A percentile compares a stretch with the other conserved stretches of the same genome.
Evolutionary conservation across 257 asterid species (phyloP).

Genomic region (Lantana camara): DNA sequence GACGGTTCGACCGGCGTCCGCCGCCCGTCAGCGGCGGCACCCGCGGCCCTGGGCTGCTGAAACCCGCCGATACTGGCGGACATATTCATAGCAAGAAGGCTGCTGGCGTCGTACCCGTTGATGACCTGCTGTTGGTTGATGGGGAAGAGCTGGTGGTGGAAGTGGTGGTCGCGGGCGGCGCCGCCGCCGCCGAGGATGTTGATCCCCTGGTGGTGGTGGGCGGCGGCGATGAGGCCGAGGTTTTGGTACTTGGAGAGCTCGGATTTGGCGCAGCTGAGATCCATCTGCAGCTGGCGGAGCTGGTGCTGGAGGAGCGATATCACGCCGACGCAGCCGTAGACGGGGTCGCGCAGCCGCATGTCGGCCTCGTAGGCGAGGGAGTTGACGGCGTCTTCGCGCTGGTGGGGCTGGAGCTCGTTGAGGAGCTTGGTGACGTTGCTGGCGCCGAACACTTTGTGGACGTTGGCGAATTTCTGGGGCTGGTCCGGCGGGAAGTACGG

Average conservation of each 20-base stretch:
- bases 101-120: slow-evolving; percentile 63
- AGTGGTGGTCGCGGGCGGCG: slow-evolving; percentile 40
- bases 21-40: slow-evolving; percentile 72
- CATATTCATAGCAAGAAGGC: slow-evolving; percentile 73
- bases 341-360: slow-evolving; percentile 82
- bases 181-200: slow-evolving; percentile 44
- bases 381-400: slow-evolving; percentile 75
- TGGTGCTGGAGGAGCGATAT: slow-evolving; percentile 79
- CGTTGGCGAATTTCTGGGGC: slow-evolving; percentile 73
- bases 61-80: slow-evolving; percentile 64
- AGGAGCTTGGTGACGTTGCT: slow-evolving; percentile 77
- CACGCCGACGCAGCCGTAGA: slow-evolving; percentile 83
- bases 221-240: slow-evolving; percentile 42
- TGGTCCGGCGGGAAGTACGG: slow-evolving; percentile 82
- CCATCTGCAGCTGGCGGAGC: slow-evolving; percentile 78
- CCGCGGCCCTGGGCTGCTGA: slow-evolving; percentile 71
- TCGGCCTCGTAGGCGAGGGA: slow-evolving; percentile 75
- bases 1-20: slow-evolving; percentile 87
- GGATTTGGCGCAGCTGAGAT: slow-evolving; percentile 73
- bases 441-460: slow-evolving; percentile 75
- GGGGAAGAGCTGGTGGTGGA: slow-evolving; percentile 64
- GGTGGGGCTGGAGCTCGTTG: slow-evolving; percentile 72
- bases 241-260: slow-evolving; percentile 73
- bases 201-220: slow-evolving; percentile 51
- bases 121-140: slow-evolving; percentile 56